Percentiles rank a stretch among this genome's conserved stretches.
Conservation (phyloP, 2,329 filamentous ascomycete species). For the Cladophialophora bantiana region DNA sequence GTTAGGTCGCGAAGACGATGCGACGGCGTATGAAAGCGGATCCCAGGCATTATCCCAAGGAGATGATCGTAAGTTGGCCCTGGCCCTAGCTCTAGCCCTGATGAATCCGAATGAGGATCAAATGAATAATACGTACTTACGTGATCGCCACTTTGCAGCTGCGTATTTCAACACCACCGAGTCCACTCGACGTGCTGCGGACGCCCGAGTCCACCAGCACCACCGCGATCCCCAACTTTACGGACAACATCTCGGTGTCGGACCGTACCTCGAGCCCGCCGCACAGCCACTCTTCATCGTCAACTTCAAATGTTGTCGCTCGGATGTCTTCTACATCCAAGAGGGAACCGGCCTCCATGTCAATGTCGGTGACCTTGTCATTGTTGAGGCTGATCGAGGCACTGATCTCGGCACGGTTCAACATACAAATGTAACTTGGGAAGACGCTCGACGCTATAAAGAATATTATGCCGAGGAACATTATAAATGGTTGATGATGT, state of each 20-base stretch:
- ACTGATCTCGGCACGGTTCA: slow-evolving; percentile 94
- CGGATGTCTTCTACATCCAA: slow-evolving; percentile 96
- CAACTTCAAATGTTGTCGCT: slow-evolving; percentile 93
- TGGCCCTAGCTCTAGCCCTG: slow-evolving; percentile 33
- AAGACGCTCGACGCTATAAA: slow-evolving; percentile 85
- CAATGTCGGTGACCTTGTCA: slow-evolving; percentile 90
- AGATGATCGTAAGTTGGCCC: slow-evolving; percentile 54
- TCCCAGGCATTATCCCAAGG: slow-evolving; percentile 47
- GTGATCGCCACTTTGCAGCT: slow-evolving; percentile 50
- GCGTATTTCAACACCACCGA: slow-evolving; percentile 51
- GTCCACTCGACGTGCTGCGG: slow-evolving; percentile 46
- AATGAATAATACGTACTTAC: slow-evolving; percentile 50
- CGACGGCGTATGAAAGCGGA: slow-evolving; percentile 47
- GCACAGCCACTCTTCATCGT: slow-evolving; percentile 85
- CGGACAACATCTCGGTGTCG: slow-evolving; percentile 38
- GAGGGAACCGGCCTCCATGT: slow-evolving; percentile 92
- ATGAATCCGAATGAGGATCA: slow-evolving; percentile 41
- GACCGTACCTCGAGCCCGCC: slow-evolving; percentile 47
- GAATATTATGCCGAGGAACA: slow-evolving; percentile 93
- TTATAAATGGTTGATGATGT: slow-evolving; percentile 99
- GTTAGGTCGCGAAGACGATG: slow-evolving; percentile 48
- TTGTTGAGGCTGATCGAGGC: slow-evolving; percentile 95
- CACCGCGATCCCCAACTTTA: slow-evolving; percentile 33
- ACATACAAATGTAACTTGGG: slow-evolving; percentile 84
- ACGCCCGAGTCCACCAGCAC: slow-evolving; percentile 49